Evolutionary conservation across 2,329 filamentous ascomycete genomes (phyloP), one percentile per base, ranked within the genome.

Genomic region (Pseudogymnoascus sp.): DNA sequence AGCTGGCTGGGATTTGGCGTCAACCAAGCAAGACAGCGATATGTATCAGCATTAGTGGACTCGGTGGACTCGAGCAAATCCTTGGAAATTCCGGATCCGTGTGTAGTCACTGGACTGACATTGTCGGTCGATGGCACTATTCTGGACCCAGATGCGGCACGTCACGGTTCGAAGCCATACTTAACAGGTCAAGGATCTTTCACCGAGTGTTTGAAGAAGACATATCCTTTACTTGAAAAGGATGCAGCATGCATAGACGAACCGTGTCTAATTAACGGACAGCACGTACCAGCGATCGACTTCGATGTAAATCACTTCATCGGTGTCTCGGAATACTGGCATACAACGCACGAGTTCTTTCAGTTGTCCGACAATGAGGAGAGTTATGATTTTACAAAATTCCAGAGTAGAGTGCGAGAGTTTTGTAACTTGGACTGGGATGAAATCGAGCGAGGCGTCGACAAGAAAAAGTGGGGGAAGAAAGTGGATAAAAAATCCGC

Each of bases 1-100:
- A 96, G 94, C 0, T 99, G 94, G 94, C 81, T 99, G 5, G 93
- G 93, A 0, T 99, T 96, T 71, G 94, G 94, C n/a, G 93, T 95
- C 30, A 94, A 97, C 66, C 87, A 97, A 76, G 94, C 95, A 4
- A 85, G 94, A 54, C 81, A 88, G 67, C 83, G 92, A 61, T 99
- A 95, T 69, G 79, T 97, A n/a, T 81, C 92, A 63, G 79, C 83
- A 3, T 75, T 99, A n/a, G 73, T 87, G 61, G 84, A 89, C 35
- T 81, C 85, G 1, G 88, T 86, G 65, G 78, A 77, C n/a, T 79
- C 80, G 8, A 76, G 78, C 4, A 79, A 80, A 4, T 77, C 80
- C 5, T 76, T 78, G 28, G 90, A 96, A 68, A 77, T 96, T 0
- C 90, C 91, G 0, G 95, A 99, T 72, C 94, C 95, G 1, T 99